These are phyloP conservation scores for Xerocomellus dryophilus DNA, from an alignment of 768 basidiomycete species.

Conservation along the genomic window DNA sequence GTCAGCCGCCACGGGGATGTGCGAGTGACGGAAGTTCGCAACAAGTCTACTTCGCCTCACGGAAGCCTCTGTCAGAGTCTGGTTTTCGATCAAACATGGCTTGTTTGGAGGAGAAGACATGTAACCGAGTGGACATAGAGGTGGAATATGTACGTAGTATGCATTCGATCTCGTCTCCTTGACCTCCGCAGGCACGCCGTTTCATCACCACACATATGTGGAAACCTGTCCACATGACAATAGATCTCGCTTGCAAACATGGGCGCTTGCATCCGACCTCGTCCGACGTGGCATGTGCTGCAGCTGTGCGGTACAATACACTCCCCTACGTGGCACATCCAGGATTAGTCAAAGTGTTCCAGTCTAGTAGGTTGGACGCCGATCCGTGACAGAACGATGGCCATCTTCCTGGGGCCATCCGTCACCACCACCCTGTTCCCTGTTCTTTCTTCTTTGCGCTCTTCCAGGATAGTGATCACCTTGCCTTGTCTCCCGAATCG, in stretches of 20 bases:
- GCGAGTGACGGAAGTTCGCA: constrained; percentile 17
- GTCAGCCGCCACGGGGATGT: constrained; percentile 32
- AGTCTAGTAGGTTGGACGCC: constrained; percentile 45
- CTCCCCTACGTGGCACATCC: neutral
- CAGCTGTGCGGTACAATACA: too few relatives aligned
- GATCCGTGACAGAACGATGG: constrained; percentile 43
- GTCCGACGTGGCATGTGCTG: too few relatives aligned
- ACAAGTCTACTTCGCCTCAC: constrained; percentile 8
- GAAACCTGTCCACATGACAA: too few relatives aligned
- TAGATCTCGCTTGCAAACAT: neutral
- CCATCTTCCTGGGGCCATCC: constrained; percentile 41
- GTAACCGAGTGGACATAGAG: constrained; percentile 8
- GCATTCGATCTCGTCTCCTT: constrained; percentile 4
- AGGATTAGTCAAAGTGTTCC: constrained; percentile 47
- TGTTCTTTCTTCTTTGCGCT: constrained; percentile 28
- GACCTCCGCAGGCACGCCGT: constrained; percentile 21
- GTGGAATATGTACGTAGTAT: neutral
- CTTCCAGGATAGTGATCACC: constrained; percentile 61
- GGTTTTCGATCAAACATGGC: constrained; percentile 2
- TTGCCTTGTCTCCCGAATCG: constrained; percentile 65
- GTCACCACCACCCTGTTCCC: constrained; percentile 26
- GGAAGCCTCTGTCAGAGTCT: neutral
- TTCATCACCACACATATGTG: constrained; percentile 3
- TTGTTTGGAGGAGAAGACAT: neutral
- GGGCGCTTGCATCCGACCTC: too few relatives aligned